Base-by-base conservation (phyloP, 2,329 filamentous ascomycete genomes). In the Hypoxylon sp. region DNA sequence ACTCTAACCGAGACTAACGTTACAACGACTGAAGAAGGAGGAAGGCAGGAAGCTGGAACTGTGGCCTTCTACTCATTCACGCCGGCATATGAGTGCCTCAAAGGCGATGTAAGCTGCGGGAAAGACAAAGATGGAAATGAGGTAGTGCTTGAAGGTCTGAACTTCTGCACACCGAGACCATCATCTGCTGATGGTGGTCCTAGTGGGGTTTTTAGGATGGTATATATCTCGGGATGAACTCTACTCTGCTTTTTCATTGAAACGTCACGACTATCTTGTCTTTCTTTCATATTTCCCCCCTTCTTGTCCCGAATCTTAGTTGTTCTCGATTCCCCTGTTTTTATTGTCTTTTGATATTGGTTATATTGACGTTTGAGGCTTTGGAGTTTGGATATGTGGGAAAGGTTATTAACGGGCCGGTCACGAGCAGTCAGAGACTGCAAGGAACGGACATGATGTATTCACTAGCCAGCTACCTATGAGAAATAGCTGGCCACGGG, bases 31-130 rank as follows among this genome's bases (percentile, higher is more conserved):
- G 9, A 31, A 9, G 59, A 71, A 53, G 55, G 55, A 3, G 55
- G 33, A 19, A 55, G 60, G 26, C 69, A 71, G 35, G 47, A 63
- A 26, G n/a, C 13, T 3, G 69, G 69, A 9, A 69, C 66, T 1
- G 39, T 63, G 10, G 69, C 66, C 2, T 71, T 71, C 60, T 67
- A 62, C 35, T 63, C 69, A n/a, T 71, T 71, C 54, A 67, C 60
- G 13, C 69, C 69, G 33, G 47, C 54, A 31, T 71, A 69, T 29
- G 31, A 69, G 9, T 71, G 69, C 44, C 67, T 59, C 63, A 64
- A 58, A 24, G 63, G 52, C 17, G 63, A 69, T 1, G 48, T 63
- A 3, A 54, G 31, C n/a, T 71, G 69, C 17, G 69, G 69, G 2
- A 60, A 71, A 5, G 66, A 71, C 19, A 33, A 35, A 5, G 31